Evolutionary conservation across 805 yeast species (phyloP), one percentile per base, ranked within the genome.

Genomic region (Saccharomycopsis olivae): DNA sequence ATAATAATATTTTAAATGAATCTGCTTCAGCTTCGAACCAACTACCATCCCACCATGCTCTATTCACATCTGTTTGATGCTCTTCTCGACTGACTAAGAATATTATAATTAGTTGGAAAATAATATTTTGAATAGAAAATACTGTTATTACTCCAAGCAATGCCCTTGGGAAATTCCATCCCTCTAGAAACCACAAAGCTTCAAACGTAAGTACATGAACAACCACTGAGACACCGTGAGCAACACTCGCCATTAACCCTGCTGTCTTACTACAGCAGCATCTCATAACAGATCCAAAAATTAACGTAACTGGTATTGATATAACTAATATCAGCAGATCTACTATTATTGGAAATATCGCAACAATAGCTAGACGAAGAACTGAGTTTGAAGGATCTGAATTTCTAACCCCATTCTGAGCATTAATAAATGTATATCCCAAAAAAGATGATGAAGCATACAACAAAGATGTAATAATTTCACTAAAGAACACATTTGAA

Each of bases 31-130:
- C 70, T 44, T 94, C 92, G 61, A 88, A 87, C 99, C 99, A 92
- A 65, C 87, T 88, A 72, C 99, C 99, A 43, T 95, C 84, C 99
- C 99, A 92, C 94, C 94, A 92, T 21, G 98, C 97, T 53, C 94
- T 82, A 68, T 92, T 92, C 28, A 97, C 70, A 57, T 79, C 85
- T 64, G 89, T 96, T 54, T 83, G 84, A 78, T 86, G 86, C 71
- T 87, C 87, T 67, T 92, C 99, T 69, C 98, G 78, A 39, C 96
- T 85, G 57, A 94, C 69, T 62, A 78, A 66, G 50, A 75, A 62
- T 39, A 80, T 66, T 9, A 95, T 84, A 69, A 92, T 68, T 53
- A 80, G 59, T 69, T 87, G 87, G 74, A 89, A 83, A 51, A 92
- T 60, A 39, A 82, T 64, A 66, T 96, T 78, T 70, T 94, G 95